phyloP scores from a whole-genome alignment of 345 rosid species.

The Populus deltoides region DNA sequence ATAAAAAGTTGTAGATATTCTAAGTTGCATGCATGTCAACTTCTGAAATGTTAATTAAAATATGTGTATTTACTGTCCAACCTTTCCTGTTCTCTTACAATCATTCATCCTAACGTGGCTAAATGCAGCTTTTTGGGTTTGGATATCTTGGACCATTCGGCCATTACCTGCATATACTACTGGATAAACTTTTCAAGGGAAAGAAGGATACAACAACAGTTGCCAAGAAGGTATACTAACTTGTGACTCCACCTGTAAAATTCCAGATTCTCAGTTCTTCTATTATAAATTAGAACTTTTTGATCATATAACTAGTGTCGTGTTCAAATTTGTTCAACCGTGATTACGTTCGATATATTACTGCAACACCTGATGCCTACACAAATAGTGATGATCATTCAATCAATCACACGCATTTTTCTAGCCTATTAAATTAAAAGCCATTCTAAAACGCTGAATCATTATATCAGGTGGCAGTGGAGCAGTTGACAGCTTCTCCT shows the following conservation, averaged over 20 bases:
- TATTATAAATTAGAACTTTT: not conserved
- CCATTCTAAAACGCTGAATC: conserved; percentile 10
- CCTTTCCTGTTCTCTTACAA: not conserved
- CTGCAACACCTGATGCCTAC: not conserved
- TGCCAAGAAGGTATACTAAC: conserved; percentile 71
- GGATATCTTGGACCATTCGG: conserved; percentile 87
- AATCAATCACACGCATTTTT: not conserved
- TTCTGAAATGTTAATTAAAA: not conserved
- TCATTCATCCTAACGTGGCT: conserved; percentile 1
- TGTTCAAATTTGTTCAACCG: not conserved
- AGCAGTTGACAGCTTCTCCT: conserved; percentile 84
- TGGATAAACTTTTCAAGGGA: conserved; percentile 88
- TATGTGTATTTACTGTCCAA: not conserved
- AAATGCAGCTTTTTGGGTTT: conserved; percentile 66
- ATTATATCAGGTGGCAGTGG: conserved; percentile 56
- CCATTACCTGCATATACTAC: conserved; percentile 61
- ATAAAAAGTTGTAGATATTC: not conserved
- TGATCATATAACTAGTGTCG: not conserved
- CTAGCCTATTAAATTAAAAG: not conserved
- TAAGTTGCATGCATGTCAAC: not conserved
- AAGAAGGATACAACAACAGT: conserved; percentile 78
- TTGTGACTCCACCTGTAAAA: not conserved
- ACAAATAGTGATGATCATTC: not conserved
- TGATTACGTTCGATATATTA: too few relatives aligned
- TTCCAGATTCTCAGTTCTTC: not conserved